Conservation (phyloP, 2,329 filamentous ascomycete genomes). For the Stachybotrys echinatus region DNA sequence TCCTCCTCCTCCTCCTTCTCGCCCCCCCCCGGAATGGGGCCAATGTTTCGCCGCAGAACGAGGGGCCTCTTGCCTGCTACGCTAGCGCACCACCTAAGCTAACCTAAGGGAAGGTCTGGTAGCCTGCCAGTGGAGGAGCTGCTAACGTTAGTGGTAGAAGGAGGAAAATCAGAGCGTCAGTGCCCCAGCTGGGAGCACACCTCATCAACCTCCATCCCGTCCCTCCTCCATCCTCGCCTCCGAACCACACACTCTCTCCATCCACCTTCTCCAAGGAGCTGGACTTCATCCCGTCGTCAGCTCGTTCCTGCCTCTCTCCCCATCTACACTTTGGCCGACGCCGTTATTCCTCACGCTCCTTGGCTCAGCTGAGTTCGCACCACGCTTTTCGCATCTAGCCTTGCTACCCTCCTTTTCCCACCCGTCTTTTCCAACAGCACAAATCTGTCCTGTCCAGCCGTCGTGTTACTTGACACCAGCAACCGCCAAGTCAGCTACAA, state of each 20-base stretch:
- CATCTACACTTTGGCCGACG: conserved; percentile 28
- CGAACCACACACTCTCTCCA: conserved; percentile 18
- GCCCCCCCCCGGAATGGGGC: conserved; percentile 8
- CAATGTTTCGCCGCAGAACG: conserved; percentile 11
- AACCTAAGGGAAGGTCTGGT: neutral
- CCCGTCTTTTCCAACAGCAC: conserved; percentile 9
- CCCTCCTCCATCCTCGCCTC: conserved; percentile 8
- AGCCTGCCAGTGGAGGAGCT: neutral
- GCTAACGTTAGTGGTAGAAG: neutral
- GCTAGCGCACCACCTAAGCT: neutral
- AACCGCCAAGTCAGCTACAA: neutral
- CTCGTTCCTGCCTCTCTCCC: conserved; percentile 33
- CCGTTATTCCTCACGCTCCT: conserved; percentile 31
- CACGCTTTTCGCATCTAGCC: conserved; percentile 21
- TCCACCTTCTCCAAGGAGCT: conserved; percentile 23
- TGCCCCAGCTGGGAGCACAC: neutral
- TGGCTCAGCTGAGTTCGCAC: conserved; percentile 25
- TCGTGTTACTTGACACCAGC: conserved; percentile 12
- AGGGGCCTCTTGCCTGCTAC: neutral
- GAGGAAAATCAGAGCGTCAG: neutral
- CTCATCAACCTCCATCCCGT: neutral
- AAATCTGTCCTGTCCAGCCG: conserved; percentile 25
- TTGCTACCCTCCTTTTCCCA: conserved; percentile 29
- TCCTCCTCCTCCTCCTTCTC: neutral
- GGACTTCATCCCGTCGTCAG: conserved; percentile 21